Conservation (phyloP, 768 basidiomycete genomes). For the Amanita pseudoporphyria region DNA sequence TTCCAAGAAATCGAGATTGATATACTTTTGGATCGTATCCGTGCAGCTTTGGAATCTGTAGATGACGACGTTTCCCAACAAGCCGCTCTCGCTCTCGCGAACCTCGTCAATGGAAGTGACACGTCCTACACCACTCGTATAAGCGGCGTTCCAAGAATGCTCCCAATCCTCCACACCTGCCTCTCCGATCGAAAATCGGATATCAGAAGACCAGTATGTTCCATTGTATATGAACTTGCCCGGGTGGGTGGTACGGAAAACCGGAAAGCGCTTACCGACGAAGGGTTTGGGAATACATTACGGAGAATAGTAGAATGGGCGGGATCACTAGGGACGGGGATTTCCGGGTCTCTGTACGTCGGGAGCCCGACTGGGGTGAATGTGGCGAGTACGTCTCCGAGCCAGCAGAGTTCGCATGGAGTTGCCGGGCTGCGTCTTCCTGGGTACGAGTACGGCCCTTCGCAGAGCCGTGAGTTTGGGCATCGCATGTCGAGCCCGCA, state of each 20-base stretch:
- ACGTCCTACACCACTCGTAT: slow-evolving; percentile 41
- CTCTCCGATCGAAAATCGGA: slow-evolving; percentile 52
- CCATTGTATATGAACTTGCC: slow-evolving; percentile 50
- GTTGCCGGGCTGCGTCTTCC: not conserved
- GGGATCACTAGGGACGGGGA: slow-evolving; percentile 9
- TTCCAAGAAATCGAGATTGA: slow-evolving; percentile 43
- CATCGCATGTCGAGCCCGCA: slow-evolving; percentile 3
- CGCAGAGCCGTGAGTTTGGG: slow-evolving; percentile 20
- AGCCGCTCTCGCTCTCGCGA: slow-evolving; percentile 55
- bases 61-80: slow-evolving; percentile 47
- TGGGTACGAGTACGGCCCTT: slow-evolving; percentile 2
- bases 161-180: slow-evolving; percentile 43
- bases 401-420: slow-evolving; percentile 4
- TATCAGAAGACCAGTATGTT: slow-evolving; percentile 50
- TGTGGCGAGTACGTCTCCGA: slow-evolving; percentile 20
- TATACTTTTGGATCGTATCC: slow-evolving; percentile 35
- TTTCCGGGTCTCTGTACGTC: not conserved
- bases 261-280: slow-evolving; percentile 25
- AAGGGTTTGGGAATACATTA: slow-evolving; percentile 32
- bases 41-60: slow-evolving; percentile 36
- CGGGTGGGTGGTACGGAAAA: slow-evolving; percentile 24
- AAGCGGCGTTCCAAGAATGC: slow-evolving; percentile 38
- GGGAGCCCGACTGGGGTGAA: slow-evolving; percentile 7
- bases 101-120: slow-evolving; percentile 53
- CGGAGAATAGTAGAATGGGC: slow-evolving; percentile 32